phyloP scores from a whole-genome alignment of 768 basidiomycete species.

The Exidia glandulosa region DNA sequence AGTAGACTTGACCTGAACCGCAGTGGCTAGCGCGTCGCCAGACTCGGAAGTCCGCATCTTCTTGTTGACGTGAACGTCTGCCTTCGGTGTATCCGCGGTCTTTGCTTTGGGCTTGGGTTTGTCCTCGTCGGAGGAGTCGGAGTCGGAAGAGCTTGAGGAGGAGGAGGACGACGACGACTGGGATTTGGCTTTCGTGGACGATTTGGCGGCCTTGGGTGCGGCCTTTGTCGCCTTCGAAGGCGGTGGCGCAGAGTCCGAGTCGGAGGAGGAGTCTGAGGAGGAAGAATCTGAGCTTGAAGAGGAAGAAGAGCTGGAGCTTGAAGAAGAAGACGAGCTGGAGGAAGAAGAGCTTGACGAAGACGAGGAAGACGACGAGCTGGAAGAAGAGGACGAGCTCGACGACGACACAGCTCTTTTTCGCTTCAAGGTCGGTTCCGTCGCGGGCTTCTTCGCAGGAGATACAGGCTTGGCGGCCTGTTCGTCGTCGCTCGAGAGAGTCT shows the following conservation, averaged over 20 bases:
- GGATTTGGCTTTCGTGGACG: slow-evolving; percentile 1
- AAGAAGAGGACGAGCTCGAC: background rate
- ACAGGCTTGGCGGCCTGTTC: background rate
- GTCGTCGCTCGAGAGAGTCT: background rate
- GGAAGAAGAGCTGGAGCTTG: slow-evolving; percentile 2
- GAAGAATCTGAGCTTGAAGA: slow-evolving; percentile 3
- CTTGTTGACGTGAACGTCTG: slow-evolving; percentile 30
- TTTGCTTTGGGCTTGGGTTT: slow-evolving; percentile 1
- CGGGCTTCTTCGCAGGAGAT: slow-evolving; percentile 7
- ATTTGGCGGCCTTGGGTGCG: background rate
- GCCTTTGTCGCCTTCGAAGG: slow-evolving; percentile 1
- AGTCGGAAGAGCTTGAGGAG: slow-evolving; percentile 17
- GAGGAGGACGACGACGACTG: slow-evolving; percentile 10
- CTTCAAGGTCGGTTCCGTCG: slow-evolving; percentile 3
- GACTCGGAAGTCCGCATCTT: slow-evolving; percentile 46
- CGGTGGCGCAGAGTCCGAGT: slow-evolving; percentile 9
- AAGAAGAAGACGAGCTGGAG: background rate
- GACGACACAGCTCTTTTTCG: background rate
- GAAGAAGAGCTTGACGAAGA: slow-evolving; percentile 1
- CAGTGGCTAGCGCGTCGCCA: slow-evolving; percentile 39
- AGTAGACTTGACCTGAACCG: slow-evolving; percentile 20
- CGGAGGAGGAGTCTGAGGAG: slow-evolving; percentile 11
- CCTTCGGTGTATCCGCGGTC: background rate
- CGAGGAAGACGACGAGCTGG: slow-evolving; percentile 3
- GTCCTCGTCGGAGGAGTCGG: slow-evolving; percentile 17